Base-by-base conservation (phyloP, 768 basidiomycete species). In the Leucosporidium creatinivorum region DNA sequence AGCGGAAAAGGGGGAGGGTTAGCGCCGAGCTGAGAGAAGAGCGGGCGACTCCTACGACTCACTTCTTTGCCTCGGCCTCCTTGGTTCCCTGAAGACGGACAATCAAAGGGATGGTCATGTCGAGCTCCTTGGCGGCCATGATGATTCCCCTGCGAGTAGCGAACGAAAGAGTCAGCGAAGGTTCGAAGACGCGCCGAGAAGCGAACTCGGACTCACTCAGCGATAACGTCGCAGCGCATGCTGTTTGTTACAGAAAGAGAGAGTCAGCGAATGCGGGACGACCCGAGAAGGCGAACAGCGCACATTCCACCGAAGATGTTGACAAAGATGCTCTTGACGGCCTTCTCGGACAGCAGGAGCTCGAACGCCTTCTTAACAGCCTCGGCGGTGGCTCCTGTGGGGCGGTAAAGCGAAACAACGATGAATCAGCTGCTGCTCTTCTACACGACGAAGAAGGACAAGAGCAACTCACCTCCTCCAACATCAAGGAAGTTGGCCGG, bases 311-410 rank as follows among this genome's bases (percentile, higher is more conserved):
- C 91, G 75, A 93, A 93, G 77, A 93, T 92, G 81, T 99, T 99
- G 81, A 99, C 96, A 78, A 98, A 97, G 75, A 99, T 99, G 66
- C 89, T 89, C 84, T 93, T 94, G 75, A 98, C 94, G 77, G 90
- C 89, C 70, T 87, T 86, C 76, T 98, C 93, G 56, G 85, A 80
- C 28, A 94, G 82, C 28, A 99, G 84, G 73, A 99, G 89, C 80
- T 97, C 93, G 75, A 99, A 99, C 4, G 96, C 96, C 80, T 93
- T 98, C 84, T 98, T 99, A 74, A 99, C 96, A 7, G 96, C 97
- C 76, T 96, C 91, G n/a, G 96, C 93, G 19, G 94, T 98, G 44
- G 96, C 96, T 75, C 94, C 93, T 77, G 31, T 21, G 39, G 13
- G 3, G 39, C 50, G 21, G 21, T 51, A 18, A 5, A 90, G 90